Conservation (phyloP, 345 rosid genomes). For the Hibiscus tridactylites region DNA sequence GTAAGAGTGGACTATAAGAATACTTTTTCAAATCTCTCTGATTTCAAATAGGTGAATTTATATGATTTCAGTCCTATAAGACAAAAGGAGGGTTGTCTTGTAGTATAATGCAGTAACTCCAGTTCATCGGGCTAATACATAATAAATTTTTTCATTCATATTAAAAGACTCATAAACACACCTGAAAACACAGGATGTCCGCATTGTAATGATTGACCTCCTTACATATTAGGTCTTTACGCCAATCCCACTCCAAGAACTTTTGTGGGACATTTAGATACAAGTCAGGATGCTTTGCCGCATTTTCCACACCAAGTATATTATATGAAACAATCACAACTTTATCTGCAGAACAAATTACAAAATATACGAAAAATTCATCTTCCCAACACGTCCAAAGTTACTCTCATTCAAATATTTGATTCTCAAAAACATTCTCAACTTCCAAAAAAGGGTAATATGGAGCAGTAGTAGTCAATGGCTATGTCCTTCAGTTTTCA, state of each 20-base stretch:
- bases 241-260: slow-evolving; percentile 51
- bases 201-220: slow-evolving; percentile 57
- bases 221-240: slow-evolving; percentile 49
- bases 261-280: slow-evolving; percentile 31
- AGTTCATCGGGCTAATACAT: neutral
- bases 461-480: neutral
- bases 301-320: slow-evolving; percentile 65
- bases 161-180: slow-evolving; percentile 18
- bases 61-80: neutral
- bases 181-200: slow-evolving; percentile 70
- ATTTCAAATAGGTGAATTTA: neutral
- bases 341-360: slow-evolving; percentile 32
- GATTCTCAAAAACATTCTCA: neutral
- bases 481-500: neutral
- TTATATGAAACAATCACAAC: slow-evolving; percentile 63
- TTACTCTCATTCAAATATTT: neutral
- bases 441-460: no score
- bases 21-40: neutral
- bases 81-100: neutral
- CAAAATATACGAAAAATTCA: neutral
- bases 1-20: neutral
- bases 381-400: neutral
- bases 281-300: slow-evolving; percentile 55
- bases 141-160: neutral
- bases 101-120: neutral